Percentiles rank a stretch among this genome's conserved stretches.
Conservation (phyloP, 805 yeast species). For the Nakazawaea ernobii region DNA sequence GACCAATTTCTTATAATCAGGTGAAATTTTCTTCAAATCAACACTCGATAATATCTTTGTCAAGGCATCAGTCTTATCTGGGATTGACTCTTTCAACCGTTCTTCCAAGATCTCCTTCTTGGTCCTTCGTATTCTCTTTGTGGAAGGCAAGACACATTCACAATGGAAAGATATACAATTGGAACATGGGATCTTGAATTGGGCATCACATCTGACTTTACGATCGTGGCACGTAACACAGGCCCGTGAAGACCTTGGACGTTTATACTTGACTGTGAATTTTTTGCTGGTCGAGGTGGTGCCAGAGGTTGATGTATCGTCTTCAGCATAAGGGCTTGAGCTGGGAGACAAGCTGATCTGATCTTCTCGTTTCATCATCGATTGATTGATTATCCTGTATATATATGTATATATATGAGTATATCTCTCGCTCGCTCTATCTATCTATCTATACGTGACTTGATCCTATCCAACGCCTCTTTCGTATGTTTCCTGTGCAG, state of each 20-base stretch:
- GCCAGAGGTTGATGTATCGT: neutral
- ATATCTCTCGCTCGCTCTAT: no score
- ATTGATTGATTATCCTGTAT: neutral
- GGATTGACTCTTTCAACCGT: conserved; percentile 2
- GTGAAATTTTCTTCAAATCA: conserved; percentile 11
- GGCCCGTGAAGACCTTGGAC: conserved; percentile 65
- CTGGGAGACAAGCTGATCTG: neutral
- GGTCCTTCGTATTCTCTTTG: conserved; percentile 36
- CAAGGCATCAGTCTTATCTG: conserved; percentile 3
- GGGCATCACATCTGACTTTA: conserved; percentile 78
- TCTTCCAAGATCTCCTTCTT: conserved; percentile 17
- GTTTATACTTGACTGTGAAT: conserved; percentile 30
- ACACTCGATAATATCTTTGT: conserved; percentile 13
- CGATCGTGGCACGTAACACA: conserved; percentile 75
- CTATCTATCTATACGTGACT: no score
- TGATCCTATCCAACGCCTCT: no score
- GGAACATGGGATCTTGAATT: conserved; percentile 51
- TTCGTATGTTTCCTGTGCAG: no score
- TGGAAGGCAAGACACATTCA: conserved; percentile 64
- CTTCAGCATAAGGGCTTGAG: neutral
- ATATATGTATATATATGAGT: neutral
- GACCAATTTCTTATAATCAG: conserved; percentile 15
- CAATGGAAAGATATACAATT: conserved; percentile 70
- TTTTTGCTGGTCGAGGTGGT: neutral
- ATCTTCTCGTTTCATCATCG: neutral